Conservation (phyloP, 2,329 filamentous ascomycete genomes). For the Ploettnerulaceae sp. region DNA sequence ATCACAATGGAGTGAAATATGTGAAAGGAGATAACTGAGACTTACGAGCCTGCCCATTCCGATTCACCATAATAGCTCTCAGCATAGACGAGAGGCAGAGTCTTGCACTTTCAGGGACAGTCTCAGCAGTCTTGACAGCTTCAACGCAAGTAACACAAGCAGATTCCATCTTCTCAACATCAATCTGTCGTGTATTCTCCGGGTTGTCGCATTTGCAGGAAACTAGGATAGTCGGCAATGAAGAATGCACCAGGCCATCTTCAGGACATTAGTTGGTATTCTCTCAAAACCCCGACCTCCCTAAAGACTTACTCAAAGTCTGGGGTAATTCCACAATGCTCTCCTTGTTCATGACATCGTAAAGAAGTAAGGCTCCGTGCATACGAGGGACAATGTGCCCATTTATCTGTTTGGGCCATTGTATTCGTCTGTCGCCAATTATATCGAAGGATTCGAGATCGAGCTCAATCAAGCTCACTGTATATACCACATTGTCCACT, state of each 20-base stretch:
- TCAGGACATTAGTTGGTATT: conserved; percentile 19
- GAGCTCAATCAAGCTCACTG: conserved; percentile 60
- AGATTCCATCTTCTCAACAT: conserved; percentile 62
- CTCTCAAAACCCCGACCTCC: not conserved
- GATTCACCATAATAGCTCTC: conserved; percentile 61
- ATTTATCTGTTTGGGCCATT: conserved; percentile 64
- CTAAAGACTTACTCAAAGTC: conserved; percentile 64
- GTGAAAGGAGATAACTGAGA: not conserved
- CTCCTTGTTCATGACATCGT: conserved; percentile 76
- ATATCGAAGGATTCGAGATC: conserved; percentile 62
- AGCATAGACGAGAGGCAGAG: conserved; percentile 73
- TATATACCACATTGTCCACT: conserved; percentile 53
- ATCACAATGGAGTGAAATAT: too few relatives aligned
- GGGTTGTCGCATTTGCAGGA: conserved; percentile 86
- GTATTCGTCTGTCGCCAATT: conserved; percentile 51
- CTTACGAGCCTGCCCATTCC: conserved; percentile 55
- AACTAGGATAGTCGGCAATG: conserved; percentile 73
- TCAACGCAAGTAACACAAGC: conserved; percentile 65
- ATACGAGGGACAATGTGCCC: conserved; percentile 69
- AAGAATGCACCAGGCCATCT: conserved; percentile 71
- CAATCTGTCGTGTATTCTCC: conserved; percentile 63
- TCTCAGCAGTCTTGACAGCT: conserved; percentile 67
- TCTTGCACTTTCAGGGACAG: conserved; percentile 66
- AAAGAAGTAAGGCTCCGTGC: conserved; percentile 79
- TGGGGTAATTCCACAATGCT: conserved; percentile 71